Evolutionary conservation across 164 flowering plant genomes (phyloP), one percentile per base, ranked within the genome.

Genomic region (Liquidambar formosana): DNA sequence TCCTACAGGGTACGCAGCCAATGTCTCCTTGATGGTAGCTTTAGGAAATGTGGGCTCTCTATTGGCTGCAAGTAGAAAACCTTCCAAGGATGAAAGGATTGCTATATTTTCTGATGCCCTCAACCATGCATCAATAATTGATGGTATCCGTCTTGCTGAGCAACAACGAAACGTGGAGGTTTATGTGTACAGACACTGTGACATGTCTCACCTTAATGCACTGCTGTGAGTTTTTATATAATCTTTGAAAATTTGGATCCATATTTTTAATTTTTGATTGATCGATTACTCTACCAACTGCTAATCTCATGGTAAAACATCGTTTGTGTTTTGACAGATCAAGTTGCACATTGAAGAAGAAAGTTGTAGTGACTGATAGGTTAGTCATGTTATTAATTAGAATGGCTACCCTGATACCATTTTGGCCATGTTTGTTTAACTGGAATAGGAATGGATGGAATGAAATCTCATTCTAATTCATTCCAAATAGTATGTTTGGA

Each of bases 1-100:
- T 80, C 98, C 98, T 19, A 89, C 98, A 69, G 97, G 99, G 65
- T 92, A 91, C 81, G 80, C 97, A 48, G 97, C 97, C 75, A 92
- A 94, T 77, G 85, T 91, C 97, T 94, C 97, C 41, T 27, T 86
- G 59, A 90, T 94, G 95, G 91, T 88, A 47, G 82, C 92, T 5
- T 19, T 94, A 33, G 99, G 97, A 79, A 86, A 79, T 71, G 57
- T 94, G 61, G 82, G 83, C 63, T 83, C 92, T 53, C 91, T 94
- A 18, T 67, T 83, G 48, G 79, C 88, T 72, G 57, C 69, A 44
- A 79, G 79, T 16, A 73, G 59, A 71, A 86, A 80, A 71, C 86
- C 85, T 45, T 62, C n/a, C 48, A 79, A 75, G 62, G 78, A 83
- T 71, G 94, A 91, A 66, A 84, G 71, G 64, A 78, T 91, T 65